Conservation (phyloP, 805 yeast species). For the Candida succiphila region DNA sequence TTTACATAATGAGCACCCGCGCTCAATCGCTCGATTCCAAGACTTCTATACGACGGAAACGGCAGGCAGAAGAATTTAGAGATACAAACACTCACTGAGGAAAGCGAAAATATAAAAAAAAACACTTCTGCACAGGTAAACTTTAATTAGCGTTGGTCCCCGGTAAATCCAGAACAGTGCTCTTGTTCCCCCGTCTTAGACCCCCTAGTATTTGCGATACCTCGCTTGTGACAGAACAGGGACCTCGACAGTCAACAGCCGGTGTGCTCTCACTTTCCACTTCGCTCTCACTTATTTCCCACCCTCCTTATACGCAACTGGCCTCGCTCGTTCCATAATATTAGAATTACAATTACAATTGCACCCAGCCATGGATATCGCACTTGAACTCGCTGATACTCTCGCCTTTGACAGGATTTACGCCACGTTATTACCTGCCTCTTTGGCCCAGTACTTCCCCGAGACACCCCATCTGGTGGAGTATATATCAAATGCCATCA, state of each 20-base stretch:
- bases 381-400: slow-evolving; percentile 71
- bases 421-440: slow-evolving; percentile 56
- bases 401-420: slow-evolving; percentile 66
- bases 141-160: no score
- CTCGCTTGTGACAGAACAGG: neutral
- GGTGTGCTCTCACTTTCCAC: neutral
- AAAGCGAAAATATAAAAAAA: no score
- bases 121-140: no score
- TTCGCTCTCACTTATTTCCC: slow-evolving; percentile 4
- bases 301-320: slow-evolving; percentile 2
- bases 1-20: no score
- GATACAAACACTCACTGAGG: no score
- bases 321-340: no score
- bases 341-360: no score
- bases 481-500: slow-evolving; percentile 11
- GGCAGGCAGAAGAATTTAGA: no score
- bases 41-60: no score
- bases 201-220: neutral
- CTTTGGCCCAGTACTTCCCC: slow-evolving; percentile 27
- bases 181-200: neutral
- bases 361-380: slow-evolving; percentile 68
- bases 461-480: slow-evolving; percentile 16
- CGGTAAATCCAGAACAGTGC: no score
- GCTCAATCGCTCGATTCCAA: no score
- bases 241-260: neutral